Evolutionary conservation across 129 eudicot species (phyloP).

Genomic region (Escallonia rubra): DNA sequence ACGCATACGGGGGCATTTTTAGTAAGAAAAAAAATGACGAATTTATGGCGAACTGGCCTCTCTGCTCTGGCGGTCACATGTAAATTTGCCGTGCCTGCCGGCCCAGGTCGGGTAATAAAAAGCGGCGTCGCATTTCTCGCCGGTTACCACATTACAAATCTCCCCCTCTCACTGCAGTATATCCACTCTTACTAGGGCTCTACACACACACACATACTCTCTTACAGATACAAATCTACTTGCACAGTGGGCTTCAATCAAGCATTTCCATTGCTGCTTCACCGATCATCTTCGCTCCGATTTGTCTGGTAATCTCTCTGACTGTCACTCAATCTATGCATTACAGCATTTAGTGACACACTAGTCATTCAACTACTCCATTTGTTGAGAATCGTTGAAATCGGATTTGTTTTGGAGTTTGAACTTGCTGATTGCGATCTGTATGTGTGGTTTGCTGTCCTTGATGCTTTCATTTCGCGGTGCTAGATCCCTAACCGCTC

Average conservation of each 20-base stretch:
- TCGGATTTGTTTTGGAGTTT: not conserved
- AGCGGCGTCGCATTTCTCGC: constrained; percentile 24
- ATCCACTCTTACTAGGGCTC: not conserved
- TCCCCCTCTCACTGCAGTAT: constrained; percentile 2
- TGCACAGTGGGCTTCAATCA: not conserved
- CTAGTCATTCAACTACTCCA: not conserved
- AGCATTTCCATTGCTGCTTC: constrained; percentile 2
- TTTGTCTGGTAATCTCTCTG: constrained; percentile 2
- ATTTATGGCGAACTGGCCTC: constrained; percentile 16
- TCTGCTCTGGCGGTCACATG: constrained; percentile 21
- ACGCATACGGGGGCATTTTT: not conserved
- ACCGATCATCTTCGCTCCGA: constrained; percentile 4
- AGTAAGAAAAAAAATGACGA: constrained; percentile 5
- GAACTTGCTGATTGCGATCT: not conserved
- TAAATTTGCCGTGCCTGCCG: constrained; percentile 37
- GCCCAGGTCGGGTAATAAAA: constrained; percentile 31
- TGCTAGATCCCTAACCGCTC: too few species aligned
- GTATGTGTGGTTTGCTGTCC: not conserved
- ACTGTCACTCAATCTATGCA: not conserved
- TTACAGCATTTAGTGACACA: too few species aligned
- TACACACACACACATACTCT: not conserved
- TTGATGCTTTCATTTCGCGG: too few species aligned
- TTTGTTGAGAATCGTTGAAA: not conserved
- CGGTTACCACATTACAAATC: constrained; percentile 18
- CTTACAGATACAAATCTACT: not conserved